Percentiles rank a stretch among this genome's conserved stretches.
These are phyloP conservation scores for Termitomyces sp. DNA, from an alignment of 768 basidiomycete species.

Conservation along the genomic window DNA sequence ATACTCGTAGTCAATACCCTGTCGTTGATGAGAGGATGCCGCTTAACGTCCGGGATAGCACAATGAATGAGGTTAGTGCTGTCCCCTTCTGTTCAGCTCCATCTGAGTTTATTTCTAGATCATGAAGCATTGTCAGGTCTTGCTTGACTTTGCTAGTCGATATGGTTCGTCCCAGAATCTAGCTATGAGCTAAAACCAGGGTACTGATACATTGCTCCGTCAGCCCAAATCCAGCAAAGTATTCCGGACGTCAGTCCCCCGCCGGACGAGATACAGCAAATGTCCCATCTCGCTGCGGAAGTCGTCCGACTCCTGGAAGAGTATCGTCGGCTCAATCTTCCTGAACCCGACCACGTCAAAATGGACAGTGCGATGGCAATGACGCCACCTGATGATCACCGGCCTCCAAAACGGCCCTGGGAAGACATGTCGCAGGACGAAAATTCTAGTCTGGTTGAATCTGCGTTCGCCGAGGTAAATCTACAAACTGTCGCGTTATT, in stretches of 20 bases:
- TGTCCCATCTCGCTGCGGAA: conserved; percentile 61
- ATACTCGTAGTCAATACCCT: conserved; percentile 34
- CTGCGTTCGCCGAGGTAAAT: conserved; percentile 33
- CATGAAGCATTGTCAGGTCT: conserved; percentile 52
- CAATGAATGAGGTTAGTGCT: conserved; percentile 41
- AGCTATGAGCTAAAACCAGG: neutral
- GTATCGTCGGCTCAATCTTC: conserved; percentile 41
- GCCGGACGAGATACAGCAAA: conserved; percentile 59
- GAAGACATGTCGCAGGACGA: conserved; percentile 62
- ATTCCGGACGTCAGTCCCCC: conserved; percentile 50
- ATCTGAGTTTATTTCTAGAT: conserved; percentile 39
- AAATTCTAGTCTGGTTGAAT: conserved; percentile 23
- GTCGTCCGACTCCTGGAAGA: conserved; percentile 71
- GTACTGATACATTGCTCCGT: conserved; percentile 8
- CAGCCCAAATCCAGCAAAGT: conserved; percentile 43
- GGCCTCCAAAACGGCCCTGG: conserved; percentile 78
- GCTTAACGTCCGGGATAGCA: conserved; percentile 30
- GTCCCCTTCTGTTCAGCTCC: neutral
- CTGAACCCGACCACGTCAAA: conserved; percentile 34
- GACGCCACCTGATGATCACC: conserved; percentile 43
- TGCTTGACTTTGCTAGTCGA: conserved; percentile 64
- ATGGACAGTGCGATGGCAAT: conserved; percentile 26
- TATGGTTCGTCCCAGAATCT: conserved; percentile 47
- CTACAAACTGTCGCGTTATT: neutral
- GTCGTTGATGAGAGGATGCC: conserved; percentile 33